Percentiles rank a stretch among this genome's conserved stretches.
Conservation (phyloP, 2,329 filamentous ascomycete genomes). For the Penicillium sp. region DNA sequence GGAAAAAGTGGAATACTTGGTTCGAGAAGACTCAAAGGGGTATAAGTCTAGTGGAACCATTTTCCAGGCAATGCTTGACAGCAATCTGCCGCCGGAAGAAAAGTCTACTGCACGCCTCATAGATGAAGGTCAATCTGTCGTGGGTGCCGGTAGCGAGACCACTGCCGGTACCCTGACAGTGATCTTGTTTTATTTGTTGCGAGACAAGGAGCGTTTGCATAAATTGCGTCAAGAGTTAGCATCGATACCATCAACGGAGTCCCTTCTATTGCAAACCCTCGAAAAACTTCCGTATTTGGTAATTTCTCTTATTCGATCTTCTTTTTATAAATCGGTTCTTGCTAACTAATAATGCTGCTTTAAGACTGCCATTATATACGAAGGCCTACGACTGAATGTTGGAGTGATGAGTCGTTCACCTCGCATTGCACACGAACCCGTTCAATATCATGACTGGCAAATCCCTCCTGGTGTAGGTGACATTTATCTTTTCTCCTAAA, state of each 20-base stretch:
- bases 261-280: slow-evolving; percentile 27
- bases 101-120: slow-evolving; percentile 29
- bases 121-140: slow-evolving; percentile 28
- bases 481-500: too few relatives aligned
- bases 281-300: slow-evolving; percentile 40
- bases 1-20: neutral
- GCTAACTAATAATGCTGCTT: too few relatives aligned
- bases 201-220: slow-evolving; percentile 17
- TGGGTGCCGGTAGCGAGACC: slow-evolving; percentile 34
- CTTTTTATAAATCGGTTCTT: too few relatives aligned
- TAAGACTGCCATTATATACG: slow-evolving; percentile 29
- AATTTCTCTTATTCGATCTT: neutral
- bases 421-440: slow-evolving; percentile 24
- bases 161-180: slow-evolving; percentile 28
- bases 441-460: slow-evolving; percentile 29
- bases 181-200: slow-evolving; percentile 28
- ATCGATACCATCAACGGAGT: slow-evolving; percentile 19
- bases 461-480: slow-evolving; percentile 25
- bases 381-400: slow-evolving; percentile 30
- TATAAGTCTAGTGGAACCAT: slow-evolving; percentile 17
- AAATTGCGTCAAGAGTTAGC: slow-evolving; percentile 27
- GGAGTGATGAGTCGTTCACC: slow-evolving; percentile 28
- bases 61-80: slow-evolving; percentile 31
- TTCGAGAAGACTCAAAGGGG: neutral
- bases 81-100: slow-evolving; percentile 31